Evolutionary conservation across 2,329 filamentous ascomycete species (phyloP).

Genomic region (Epichloe coenophiala): DNA sequence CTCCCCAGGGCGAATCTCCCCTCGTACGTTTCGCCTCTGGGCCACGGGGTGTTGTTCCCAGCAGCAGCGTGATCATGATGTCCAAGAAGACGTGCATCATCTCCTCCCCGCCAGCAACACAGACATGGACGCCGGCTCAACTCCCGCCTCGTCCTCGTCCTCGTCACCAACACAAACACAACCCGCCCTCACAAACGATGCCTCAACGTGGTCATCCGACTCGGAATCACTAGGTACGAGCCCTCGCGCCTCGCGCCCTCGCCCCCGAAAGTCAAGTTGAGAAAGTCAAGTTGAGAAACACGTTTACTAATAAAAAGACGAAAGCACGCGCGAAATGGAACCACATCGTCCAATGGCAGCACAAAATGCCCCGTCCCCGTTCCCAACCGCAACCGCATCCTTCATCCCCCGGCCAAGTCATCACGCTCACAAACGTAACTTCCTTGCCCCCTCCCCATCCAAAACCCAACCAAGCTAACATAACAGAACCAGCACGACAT

Average conservation of each 20-base stretch:
- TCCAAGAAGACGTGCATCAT: no score
- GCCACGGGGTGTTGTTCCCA: constrained; percentile 16
- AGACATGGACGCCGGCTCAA: no score
- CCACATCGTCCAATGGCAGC: neutral
- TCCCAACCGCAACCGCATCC: neutral
- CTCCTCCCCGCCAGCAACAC: neutral
- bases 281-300: no score
- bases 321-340: neutral
- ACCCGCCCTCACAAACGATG: neutral
- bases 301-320: no score
- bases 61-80: no score
- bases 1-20: constrained; percentile 25
- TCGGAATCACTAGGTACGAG: neutral
- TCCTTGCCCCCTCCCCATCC: neutral
- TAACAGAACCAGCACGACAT: constrained; percentile 9
- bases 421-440: constrained; percentile 9
- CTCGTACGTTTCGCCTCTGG: constrained; percentile 25
- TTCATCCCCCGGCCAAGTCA: neutral
- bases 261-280: neutral
- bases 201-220: no score
- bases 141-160: neutral
- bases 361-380: neutral
- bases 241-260: neutral
- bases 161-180: no score
- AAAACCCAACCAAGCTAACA: neutral